Conservation (phyloP, 2,329 filamentous ascomycete genomes). For the Alternaria sp. region DNA sequence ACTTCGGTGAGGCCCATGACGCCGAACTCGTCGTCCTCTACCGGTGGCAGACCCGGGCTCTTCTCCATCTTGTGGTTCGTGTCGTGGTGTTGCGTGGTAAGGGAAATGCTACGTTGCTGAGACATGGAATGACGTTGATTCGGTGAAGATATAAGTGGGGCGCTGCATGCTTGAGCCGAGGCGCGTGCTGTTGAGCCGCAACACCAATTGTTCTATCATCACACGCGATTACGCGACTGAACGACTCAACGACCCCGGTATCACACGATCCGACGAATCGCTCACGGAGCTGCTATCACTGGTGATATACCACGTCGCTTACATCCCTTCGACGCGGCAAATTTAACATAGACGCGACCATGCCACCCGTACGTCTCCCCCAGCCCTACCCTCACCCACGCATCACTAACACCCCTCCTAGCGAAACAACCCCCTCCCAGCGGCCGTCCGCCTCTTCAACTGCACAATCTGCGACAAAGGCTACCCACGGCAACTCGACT, state of each 20-base stretch:
- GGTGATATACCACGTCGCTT: too few relatives aligned
- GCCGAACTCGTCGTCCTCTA: slow-evolving; percentile 53
- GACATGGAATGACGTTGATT: slow-evolving; percentile 41
- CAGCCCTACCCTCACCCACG: slow-evolving; percentile 47
- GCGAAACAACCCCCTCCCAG: slow-evolving; percentile 53
- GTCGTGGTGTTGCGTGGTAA: slow-evolving; percentile 11
- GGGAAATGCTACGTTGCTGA: slow-evolving; percentile 29
- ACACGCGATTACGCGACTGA: not conserved
- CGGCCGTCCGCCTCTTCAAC: slow-evolving; percentile 45
- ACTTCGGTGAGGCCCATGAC: slow-evolving; percentile 74
- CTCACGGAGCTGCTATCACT: not conserved
- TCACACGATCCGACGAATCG: not conserved
- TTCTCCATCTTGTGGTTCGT: slow-evolving; percentile 18
- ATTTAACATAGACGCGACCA: slow-evolving; percentile 1
- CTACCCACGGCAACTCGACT: slow-evolving; percentile 94
- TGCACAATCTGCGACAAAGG: slow-evolving; percentile 85
- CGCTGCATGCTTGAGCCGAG: slow-evolving; percentile 21
- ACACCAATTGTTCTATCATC: slow-evolving; percentile 7
- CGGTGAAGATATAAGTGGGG: slow-evolving; percentile 12
- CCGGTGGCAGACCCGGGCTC: slow-evolving; percentile 22
- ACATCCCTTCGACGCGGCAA: not conserved
- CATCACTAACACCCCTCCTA: slow-evolving; percentile 20
- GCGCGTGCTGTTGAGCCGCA: slow-evolving; percentile 18
- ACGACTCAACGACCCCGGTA: not conserved
- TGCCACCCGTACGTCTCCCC: slow-evolving; percentile 23